Evolutionary conservation across 2,329 filamentous ascomycete species (phyloP).

Genomic region (Herpotrichia juniperi): DNA sequence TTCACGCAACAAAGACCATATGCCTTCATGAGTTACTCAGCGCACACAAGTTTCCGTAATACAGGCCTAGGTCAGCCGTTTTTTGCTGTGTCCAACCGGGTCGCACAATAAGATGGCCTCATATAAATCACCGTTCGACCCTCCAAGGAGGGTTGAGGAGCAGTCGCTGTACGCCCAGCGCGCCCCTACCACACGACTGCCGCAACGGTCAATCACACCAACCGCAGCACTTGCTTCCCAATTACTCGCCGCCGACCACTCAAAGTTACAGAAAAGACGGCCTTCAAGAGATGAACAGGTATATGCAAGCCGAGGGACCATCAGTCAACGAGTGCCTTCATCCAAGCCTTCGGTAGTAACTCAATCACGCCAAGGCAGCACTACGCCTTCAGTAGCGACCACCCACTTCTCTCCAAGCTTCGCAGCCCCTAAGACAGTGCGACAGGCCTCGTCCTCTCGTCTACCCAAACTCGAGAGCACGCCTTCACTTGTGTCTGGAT

Average conservation of each 20-base stretch:
- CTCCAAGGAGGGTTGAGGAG: slow-evolving; percentile 40
- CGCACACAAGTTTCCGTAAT: slow-evolving; percentile 38
- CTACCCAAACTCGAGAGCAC: slow-evolving; percentile 48
- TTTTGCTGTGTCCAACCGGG: slow-evolving; percentile 32
- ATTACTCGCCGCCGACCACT: slow-evolving; percentile 30
- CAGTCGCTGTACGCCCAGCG: slow-evolving; percentile 29
- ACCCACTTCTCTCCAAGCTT: slow-evolving; percentile 22
- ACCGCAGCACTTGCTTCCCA: slow-evolving; percentile 32
- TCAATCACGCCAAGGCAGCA: slow-evolving; percentile 29
- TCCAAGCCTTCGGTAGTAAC: slow-evolving; percentile 18
- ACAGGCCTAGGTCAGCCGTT: slow-evolving; percentile 33
- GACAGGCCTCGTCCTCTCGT: slow-evolving; percentile 35
- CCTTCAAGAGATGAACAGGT: slow-evolving; percentile 39
- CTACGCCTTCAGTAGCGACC: slow-evolving; percentile 27
- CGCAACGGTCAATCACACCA: slow-evolving; percentile 44
- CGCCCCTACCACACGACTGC: slow-evolving; percentile 41
- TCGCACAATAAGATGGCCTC: slow-evolving; percentile 49
- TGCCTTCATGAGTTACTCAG: slow-evolving; percentile 50
- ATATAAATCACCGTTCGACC: slow-evolving; percentile 46
- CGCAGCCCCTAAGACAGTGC: slow-evolving; percentile 26
- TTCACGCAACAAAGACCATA: slow-evolving; percentile 34
- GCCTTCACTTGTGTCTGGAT: slow-evolving; percentile 56
- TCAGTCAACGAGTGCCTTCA: slow-evolving; percentile 24
- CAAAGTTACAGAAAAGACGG: slow-evolving; percentile 45
- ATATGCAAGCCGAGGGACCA: slow-evolving; percentile 18